Conservation (phyloP, 192 early-diverging fungal species). For the Backusella psychrophila region DNA sequence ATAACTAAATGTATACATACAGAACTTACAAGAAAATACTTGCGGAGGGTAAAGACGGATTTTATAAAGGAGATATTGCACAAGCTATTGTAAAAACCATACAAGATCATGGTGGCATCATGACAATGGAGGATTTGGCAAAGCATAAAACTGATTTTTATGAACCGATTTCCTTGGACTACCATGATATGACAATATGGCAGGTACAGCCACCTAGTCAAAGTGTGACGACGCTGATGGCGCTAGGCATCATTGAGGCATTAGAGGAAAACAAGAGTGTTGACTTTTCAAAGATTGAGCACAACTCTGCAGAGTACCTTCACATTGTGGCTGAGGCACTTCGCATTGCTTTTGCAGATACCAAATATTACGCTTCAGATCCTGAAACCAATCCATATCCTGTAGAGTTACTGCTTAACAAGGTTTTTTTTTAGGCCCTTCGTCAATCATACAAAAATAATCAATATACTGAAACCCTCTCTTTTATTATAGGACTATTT, state of each 20-base stretch:
- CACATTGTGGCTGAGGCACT: constrained; percentile 68
- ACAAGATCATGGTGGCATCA: constrained; percentile 49
- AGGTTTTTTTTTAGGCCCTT: constrained; percentile 24
- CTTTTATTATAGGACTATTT: constrained; percentile 45
- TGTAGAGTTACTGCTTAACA: constrained; percentile 49
- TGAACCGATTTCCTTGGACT: constrained; percentile 61
- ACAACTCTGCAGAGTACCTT: constrained; percentile 58
- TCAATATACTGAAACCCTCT: background rate
- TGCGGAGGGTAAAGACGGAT: background rate
- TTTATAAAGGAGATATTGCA: background rate
- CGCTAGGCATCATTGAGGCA: constrained; percentile 64
- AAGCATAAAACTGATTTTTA: constrained; percentile 48
- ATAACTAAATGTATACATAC: background rate
- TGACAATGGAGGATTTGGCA: constrained; percentile 65
- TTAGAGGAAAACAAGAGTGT: constrained; percentile 44
- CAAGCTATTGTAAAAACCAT: background rate
- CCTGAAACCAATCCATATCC: constrained; percentile 52
- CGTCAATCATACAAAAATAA: background rate
- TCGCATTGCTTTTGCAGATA: constrained; percentile 76
- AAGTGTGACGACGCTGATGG: constrained; percentile 67
- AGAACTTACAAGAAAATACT: background rate
- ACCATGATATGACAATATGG: constrained; percentile 52
- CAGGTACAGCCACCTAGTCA: constrained; percentile 76
- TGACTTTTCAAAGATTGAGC: constrained; percentile 40
- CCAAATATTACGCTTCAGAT: constrained; percentile 59